Conservation (phyloP, 2,329 filamentous ascomycete genomes). For the Nectriaceae sp. region DNA sequence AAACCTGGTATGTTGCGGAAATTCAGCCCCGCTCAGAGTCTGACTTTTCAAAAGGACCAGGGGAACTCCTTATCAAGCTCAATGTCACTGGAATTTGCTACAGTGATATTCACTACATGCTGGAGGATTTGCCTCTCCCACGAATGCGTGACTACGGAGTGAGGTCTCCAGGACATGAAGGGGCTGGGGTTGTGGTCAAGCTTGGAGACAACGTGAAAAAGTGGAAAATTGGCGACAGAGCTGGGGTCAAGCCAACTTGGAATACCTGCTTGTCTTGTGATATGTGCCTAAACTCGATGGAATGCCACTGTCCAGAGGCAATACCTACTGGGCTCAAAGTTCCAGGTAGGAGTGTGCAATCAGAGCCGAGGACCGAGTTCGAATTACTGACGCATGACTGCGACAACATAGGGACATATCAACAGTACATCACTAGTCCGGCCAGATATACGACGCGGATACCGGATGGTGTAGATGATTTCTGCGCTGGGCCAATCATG, state of each 20-base stretch:
- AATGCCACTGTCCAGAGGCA: not conserved
- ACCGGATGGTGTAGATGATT: not conserved
- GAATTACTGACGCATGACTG: not conserved
- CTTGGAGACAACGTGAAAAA: not conserved
- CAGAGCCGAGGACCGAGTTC: not conserved
- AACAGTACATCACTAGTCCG: not conserved
- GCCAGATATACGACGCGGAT: not conserved
- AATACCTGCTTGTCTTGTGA: not conserved
- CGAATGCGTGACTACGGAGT: not conserved
- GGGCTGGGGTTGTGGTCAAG: not conserved
- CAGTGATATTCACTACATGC: not conserved
- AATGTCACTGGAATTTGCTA: not conserved
- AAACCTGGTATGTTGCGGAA: not conserved
- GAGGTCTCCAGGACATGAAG: not conserved
- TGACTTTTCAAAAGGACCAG: no score
- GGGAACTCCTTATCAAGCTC: not conserved
- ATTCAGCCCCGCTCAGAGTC: no score
- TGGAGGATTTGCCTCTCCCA: not conserved
- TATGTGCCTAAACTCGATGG: not conserved
- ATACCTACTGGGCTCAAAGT: not conserved
- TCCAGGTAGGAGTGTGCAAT: not conserved
- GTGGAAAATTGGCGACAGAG: not conserved
- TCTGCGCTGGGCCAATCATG: not conserved
- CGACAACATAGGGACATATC: not conserved
- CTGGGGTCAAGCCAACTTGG: not conserved